Base-by-base conservation (phyloP, 2,329 filamentous ascomycete genomes). In the Chaetomium globosum region DNA sequence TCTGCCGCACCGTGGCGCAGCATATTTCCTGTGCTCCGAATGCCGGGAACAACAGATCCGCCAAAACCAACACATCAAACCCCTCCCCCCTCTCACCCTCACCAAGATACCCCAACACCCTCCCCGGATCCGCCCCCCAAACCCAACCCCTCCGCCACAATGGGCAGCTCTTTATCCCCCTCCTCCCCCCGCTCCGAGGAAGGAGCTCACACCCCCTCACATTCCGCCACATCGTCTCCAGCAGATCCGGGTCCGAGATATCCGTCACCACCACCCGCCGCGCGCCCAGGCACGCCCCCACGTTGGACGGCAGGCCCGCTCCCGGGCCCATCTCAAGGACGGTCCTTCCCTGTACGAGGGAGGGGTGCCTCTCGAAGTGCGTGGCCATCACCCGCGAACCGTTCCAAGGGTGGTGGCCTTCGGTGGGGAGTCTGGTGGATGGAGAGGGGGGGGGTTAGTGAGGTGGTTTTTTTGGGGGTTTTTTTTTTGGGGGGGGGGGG, bases 321-420 rank as follows among this genome's bases (percentile, higher is more conserved):
- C 92, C 94, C 3, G 94, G 93, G 56, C 94, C 94, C 28, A 97
- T 86, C 78, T 97, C 94, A 9, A 97, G 85, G 2, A 97, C 85
- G n/a, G 87, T 87, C 74, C 86, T 88, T 69, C 78, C 83, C 16
- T 78, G 73, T n/a, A 96, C 83, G 4, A 91, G 82, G 9, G 77
- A 73, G n/a, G 87, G 83, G 69, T 87, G 81, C 51, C 85, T 79
- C 77, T 97, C 92, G 65, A 97, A 87, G 77, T 93, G 93, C 70
- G 87, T 82, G 19, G 93, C 87, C 57, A 94, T 84, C 48, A 91
- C 87, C 68, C 91, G 89, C 66, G 89, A 89, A 67, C 92, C 93
- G 77, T 97, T 96, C 94, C 94, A 98, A 33, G 97, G 84, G 69
- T 91, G 85, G 77, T 97, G 92, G 19, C 92, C 93, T 86, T 96